Evolutionary conservation across 257 asterid genomes (phyloP).

Genomic region (Capsicum pubescens): DNA sequence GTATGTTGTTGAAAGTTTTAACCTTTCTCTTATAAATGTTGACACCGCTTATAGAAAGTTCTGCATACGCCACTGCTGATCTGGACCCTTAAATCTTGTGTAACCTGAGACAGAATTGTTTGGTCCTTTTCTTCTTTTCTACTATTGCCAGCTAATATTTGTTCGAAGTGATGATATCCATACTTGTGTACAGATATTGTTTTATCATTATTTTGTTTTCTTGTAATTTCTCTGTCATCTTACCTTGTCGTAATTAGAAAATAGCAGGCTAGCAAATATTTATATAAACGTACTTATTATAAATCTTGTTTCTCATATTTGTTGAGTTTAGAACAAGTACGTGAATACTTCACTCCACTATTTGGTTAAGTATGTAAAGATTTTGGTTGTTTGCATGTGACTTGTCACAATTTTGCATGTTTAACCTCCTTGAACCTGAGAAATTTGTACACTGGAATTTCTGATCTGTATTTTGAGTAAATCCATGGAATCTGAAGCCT

Average conservation of each 20-base stretch:
- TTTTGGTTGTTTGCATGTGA: neutral
- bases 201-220: neutral
- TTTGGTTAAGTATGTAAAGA: neutral
- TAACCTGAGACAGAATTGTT: too few species aligned
- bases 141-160: neutral
- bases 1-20: too few species aligned
- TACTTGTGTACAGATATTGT: neutral
- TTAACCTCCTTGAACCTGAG: constrained; percentile 25
- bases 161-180: neutral
- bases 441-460: constrained; percentile 36
- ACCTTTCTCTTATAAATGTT: too few species aligned
- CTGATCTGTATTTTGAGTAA: constrained; percentile 29
- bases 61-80: too few species aligned
- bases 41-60: too few species aligned
- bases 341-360: constrained; percentile 16
- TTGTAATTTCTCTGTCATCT: neutral
- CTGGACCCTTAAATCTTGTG: too few species aligned
- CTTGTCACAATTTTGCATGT: constrained; percentile 23
- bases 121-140: too few species aligned
- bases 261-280: neutral
- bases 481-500: constrained; percentile 28
- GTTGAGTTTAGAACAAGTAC: neutral
- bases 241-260: neutral
- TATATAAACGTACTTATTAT: neutral
- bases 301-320: constrained; percentile 12